A percentile compares a stretch with the other conserved stretches of the same genome.
phyloP scores from a whole-genome alignment of 148 eudicot genomes.

The Nepenthes gracilis region DNA sequence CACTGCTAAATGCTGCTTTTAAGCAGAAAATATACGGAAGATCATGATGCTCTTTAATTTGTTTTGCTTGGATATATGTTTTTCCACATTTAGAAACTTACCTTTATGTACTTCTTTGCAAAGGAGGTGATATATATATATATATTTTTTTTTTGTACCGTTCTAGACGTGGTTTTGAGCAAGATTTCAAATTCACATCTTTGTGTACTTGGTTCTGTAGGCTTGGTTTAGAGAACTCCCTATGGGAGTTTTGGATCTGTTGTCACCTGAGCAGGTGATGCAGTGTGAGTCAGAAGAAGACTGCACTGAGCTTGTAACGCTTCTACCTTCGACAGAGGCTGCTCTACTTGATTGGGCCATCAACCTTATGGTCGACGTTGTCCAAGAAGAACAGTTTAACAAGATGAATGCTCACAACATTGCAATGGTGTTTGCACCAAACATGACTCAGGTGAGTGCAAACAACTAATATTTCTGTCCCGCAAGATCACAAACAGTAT shows the following conservation, averaged over 20 bases:
- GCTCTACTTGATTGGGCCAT: constrained; percentile 86
- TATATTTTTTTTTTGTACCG: no score
- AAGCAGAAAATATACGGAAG: no score
- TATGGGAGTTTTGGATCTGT: constrained; percentile 72
- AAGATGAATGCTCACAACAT: constrained; percentile 95
- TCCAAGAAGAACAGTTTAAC: constrained; percentile 61
- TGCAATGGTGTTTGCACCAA: constrained; percentile 95
- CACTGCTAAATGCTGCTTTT: no score
- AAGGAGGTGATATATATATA: background rate
- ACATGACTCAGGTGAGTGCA: constrained; percentile 85
- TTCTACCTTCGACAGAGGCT: constrained; percentile 77
- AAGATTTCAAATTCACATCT: background rate
- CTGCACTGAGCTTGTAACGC: constrained; percentile 53
- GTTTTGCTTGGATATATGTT: no score
- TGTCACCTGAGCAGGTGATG: constrained; percentile 77
- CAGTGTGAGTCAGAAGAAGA: constrained; percentile 84
- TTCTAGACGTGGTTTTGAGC: background rate
- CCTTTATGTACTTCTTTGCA: no score
- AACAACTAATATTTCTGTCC: background rate
- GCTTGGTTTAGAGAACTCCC: constrained; percentile 99
- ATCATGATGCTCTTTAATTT: no score
- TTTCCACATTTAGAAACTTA: no score
- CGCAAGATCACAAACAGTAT: background rate
- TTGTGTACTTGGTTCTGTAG: constrained; percentile 18
- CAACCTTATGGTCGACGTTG: constrained; percentile 94